Percentiles rank a stretch among this genome's conserved stretches.
Evolutionary conservation across 192 early-diverging fungal genomes (phyloP).

Genomic region (Backusella mclennaniae): DNA sequence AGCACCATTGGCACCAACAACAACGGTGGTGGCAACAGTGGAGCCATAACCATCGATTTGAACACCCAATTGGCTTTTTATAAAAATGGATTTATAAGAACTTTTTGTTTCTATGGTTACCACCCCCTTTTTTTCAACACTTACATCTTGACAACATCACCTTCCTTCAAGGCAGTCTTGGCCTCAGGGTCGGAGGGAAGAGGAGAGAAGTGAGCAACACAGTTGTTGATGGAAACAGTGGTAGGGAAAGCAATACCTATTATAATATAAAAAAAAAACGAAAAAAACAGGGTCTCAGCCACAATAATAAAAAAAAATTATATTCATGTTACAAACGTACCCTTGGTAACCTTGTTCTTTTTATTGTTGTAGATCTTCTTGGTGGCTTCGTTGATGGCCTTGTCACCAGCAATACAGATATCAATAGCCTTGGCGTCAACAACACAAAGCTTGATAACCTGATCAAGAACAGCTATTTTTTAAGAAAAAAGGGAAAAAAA

Average conservation of each 20-base stretch:
- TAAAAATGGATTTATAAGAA: neutral
- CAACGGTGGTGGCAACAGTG: conserved; percentile 77
- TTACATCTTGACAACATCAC: conserved; percentile 90
- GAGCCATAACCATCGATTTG: conserved; percentile 92
- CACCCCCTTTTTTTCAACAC: conserved; percentile 13
- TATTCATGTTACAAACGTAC: neutral
- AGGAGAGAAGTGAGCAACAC: conserved; percentile 86
- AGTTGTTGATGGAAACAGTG: conserved; percentile 79
- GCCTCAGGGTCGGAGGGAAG: conserved; percentile 68
- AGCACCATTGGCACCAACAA: conserved; percentile 77
- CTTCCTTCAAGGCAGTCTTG: conserved; percentile 57
- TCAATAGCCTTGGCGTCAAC: conserved; percentile 84
- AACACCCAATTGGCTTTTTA: conserved; percentile 71
- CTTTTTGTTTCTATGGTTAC: no score
- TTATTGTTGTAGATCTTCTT: conserved; percentile 86
- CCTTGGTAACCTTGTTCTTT: conserved; percentile 61
- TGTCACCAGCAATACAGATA: conserved; percentile 87
- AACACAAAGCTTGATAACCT: conserved; percentile 65
- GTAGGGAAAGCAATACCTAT: conserved; percentile 87
- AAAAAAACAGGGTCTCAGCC: neutral
- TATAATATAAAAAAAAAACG: neutral
- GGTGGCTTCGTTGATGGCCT: conserved; percentile 72
- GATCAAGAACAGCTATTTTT: conserved; percentile 59
- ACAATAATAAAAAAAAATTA: neutral
- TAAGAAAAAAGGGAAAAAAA: neutral